phyloP scores from a whole-genome alignment of 768 basidiomycete species.

The Xerocomus spinulosus region DNA sequence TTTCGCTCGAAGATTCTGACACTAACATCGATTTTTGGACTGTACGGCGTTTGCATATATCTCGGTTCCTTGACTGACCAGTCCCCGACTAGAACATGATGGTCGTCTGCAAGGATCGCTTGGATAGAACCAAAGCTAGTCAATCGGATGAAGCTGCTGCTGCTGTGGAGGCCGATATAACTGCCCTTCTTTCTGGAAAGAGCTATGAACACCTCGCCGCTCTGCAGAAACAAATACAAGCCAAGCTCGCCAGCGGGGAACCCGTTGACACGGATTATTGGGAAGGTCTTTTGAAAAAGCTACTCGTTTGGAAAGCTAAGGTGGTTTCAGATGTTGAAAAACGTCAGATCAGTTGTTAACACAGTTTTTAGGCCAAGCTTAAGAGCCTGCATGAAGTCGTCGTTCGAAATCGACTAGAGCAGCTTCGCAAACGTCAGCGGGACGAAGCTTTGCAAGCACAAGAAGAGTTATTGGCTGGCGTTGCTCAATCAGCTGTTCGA shows the following conservation, averaged over 20 bases:
- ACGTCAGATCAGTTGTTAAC: neutral
- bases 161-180: conserved; percentile 81
- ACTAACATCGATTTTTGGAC: conserved; percentile 98
- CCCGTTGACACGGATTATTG: conserved; percentile 97
- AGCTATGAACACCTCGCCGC: conserved; percentile 77
- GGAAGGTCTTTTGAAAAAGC: conserved; percentile 87
- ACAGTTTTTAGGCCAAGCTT: conserved; percentile 67
- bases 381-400: conserved; percentile 93
- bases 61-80: conserved; percentile 5
- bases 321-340: conserved; percentile 35
- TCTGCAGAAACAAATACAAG: conserved; percentile 82
- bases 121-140: conserved; percentile 68
- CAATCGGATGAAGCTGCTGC: conserved; percentile 65
- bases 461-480: conserved; percentile 81
- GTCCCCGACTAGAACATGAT: conserved; percentile 77
- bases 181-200: conserved; percentile 77
- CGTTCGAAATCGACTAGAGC: conserved; percentile 91
- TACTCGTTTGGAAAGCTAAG: conserved; percentile 97
- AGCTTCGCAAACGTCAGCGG: conserved; percentile 90
- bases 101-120: conserved; percentile 88
- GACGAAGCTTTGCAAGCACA: conserved; percentile 95
- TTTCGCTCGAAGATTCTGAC: conserved; percentile 78
- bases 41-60: conserved; percentile 38
- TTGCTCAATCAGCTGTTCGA: conserved; percentile 55
- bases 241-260: conserved; percentile 86